Base-by-base conservation (phyloP, 176 grass and related monocot species). In the Lolium rigidum region DNA sequence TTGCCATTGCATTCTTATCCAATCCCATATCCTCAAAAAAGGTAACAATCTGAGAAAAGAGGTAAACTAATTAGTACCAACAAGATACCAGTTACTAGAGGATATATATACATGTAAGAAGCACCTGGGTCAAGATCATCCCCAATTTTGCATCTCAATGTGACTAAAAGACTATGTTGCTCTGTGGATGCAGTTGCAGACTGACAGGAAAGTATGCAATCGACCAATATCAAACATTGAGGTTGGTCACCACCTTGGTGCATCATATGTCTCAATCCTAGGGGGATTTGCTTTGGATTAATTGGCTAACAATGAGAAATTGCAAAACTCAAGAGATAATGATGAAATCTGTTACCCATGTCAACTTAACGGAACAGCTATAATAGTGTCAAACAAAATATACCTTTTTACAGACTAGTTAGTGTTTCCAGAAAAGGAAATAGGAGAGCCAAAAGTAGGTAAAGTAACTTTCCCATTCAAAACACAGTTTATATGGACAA, bases 1-100 rank as follows among this genome's bases (percentile, higher is more conserved):
- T 94, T 43, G 83, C 93, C 58, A 92, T 80, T 22, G 72, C 83
- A 85, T 74, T 61, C 57, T 89, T 66, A 82, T 90, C 89, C 47
- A 95, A 90, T 68, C 86, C 93, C 82, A 98, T 81, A 83, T 91
- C 95, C 46, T 83, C 67, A 20, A 95, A 85, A 91, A 95, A 91
- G 14, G 50, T 78, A 61, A 95, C 86, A 46, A 70, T 76, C 95
- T 98, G 80, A 21, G 41, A 84, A 8, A 75, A 0, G 0, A 56
- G 66, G 28, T 9, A 50, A 50, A 50, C 48, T 16, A 55, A 50
- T 84, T 79, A 73, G 64, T 78, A 50, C 48, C 10, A 50, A 50
- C 18, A 38, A 72, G 3, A 83, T 61, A 37, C 37, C 9, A 50
- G 48, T 50, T 13, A 12, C 11, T 50, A 11, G 48, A 50, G 25